phyloP scores from a whole-genome alignment of 169 alveolate genomes.

The Cryptosporidium xiaoi region DNA sequence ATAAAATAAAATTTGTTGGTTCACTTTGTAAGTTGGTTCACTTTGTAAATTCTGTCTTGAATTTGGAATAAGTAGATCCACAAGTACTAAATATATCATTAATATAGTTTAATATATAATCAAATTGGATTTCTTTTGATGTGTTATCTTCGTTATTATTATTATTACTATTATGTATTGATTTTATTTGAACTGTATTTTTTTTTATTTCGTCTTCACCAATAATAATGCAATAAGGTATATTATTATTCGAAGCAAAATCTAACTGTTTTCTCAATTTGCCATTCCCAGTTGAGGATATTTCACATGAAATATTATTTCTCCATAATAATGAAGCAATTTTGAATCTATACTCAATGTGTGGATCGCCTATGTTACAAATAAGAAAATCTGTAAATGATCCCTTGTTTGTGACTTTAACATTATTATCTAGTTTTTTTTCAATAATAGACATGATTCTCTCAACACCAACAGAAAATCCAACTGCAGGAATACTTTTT shows the following conservation, averaged over 20 bases:
- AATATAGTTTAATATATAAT: constrained; percentile 12
- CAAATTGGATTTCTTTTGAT: constrained; percentile 37
- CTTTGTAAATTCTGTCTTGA: constrained; percentile 3
- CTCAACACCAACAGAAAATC: constrained; percentile 95
- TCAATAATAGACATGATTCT: constrained; percentile 90
- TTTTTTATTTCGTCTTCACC: constrained; percentile 32
- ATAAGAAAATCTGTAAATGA: constrained; percentile 52
- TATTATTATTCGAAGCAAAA: constrained; percentile 27
- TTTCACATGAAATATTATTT: constrained; percentile 52
- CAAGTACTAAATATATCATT: constrained; percentile 8
- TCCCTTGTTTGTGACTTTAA: constrained; percentile 4
- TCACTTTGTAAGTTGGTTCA: no score
- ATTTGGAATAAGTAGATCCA: constrained; percentile 27
- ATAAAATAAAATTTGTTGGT: no score
- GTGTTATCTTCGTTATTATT: neutral
- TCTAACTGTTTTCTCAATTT: constrained; percentile 62
- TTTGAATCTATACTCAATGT: constrained; percentile 42
- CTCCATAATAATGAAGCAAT: constrained; percentile 66
- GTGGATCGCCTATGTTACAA: constrained; percentile 50
- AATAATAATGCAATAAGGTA: constrained; percentile 61
- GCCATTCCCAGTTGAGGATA: constrained; percentile 45
- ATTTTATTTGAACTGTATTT: constrained; percentile 39
- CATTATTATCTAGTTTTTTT: constrained; percentile 74
- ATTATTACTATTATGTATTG: neutral
- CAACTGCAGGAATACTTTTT: constrained; percentile 93